Conservation (phyloP, 768 basidiomycete species). For the Leccinum rimulosum region DNA sequence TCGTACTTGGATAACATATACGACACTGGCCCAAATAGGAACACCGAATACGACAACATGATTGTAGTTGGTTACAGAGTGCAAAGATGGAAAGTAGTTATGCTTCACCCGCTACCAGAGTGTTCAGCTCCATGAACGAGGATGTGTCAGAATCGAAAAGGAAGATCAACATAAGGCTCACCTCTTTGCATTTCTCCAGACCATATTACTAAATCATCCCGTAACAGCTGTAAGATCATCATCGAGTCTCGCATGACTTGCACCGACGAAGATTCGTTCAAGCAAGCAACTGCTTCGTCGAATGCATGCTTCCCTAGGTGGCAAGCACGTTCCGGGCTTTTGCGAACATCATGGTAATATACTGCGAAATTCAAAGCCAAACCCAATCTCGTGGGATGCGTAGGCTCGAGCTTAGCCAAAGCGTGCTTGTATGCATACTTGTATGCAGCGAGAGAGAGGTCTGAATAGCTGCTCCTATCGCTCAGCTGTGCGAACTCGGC, state of each 20-base stretch:
- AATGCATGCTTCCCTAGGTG: slow-evolving; percentile 90
- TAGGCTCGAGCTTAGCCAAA: slow-evolving; percentile 63
- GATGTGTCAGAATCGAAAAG: slow-evolving; percentile 14
- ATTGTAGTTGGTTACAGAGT: slow-evolving; percentile 1
- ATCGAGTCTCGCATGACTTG: slow-evolving; percentile 66
- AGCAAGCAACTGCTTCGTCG: slow-evolving; percentile 79
- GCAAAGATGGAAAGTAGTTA: neutral
- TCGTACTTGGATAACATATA: slow-evolving; percentile 14
- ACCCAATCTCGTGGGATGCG: slow-evolving; percentile 85
- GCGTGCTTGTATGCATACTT: slow-evolving; percentile 86
- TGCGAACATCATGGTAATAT: slow-evolving; percentile 85
- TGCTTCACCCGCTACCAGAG: slow-evolving; percentile 15
- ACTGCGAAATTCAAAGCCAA: slow-evolving; percentile 93
- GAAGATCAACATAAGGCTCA: slow-evolving; percentile 13
- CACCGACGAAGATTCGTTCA: slow-evolving; percentile 42
- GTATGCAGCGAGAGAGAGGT: slow-evolving; percentile 80
- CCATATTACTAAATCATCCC: slow-evolving; percentile 87
- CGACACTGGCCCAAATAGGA: slow-evolving; percentile 1
- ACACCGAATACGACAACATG: neutral
- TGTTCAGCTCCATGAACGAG: slow-evolving; percentile 23
- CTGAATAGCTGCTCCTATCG: slow-evolving; percentile 65
- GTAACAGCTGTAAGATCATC: slow-evolving; percentile 77
- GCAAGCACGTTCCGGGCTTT: slow-evolving; percentile 83
- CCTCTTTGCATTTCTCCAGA: slow-evolving; percentile 65
- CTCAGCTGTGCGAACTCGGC: slow-evolving; percentile 79